Conservation (phyloP, 2,329 filamentous ascomycete species). For the Pyrenochaeta sp. region DNA sequence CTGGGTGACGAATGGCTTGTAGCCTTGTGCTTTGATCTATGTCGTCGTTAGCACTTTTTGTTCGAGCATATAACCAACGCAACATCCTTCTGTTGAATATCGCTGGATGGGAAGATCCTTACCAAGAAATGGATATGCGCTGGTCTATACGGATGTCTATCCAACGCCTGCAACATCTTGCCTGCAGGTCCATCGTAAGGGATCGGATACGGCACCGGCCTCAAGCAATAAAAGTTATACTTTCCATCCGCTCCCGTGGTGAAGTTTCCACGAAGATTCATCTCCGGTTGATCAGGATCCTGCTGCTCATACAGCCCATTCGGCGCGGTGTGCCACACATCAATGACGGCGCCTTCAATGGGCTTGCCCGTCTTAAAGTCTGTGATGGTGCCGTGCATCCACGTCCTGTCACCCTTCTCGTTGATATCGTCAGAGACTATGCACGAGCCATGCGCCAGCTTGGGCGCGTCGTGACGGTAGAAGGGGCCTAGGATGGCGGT, state of each 20-base stretch:
- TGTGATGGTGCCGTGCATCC: slow-evolving; percentile 69
- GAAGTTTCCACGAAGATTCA: slow-evolving; percentile 78
- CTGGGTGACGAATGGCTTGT: slow-evolving; percentile 77
- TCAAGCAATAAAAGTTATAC: slow-evolving; percentile 60
- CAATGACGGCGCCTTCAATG: slow-evolving; percentile 70
- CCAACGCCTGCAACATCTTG: slow-evolving; percentile 64
- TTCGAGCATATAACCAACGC: too few relatives aligned
- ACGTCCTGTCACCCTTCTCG: slow-evolving; percentile 61
- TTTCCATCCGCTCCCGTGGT: slow-evolving; percentile 69
- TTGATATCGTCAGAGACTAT: slow-evolving; percentile 62
- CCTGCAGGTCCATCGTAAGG: slow-evolving; percentile 66
- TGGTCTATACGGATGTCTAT: slow-evolving; percentile 67
- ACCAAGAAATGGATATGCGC: slow-evolving; percentile 71
- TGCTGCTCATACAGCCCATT: slow-evolving; percentile 76
- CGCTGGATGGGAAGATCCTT: too few relatives aligned
- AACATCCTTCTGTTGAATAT: too few relatives aligned
- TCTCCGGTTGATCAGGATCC: slow-evolving; percentile 72
- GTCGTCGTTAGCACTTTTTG: slow-evolving; percentile 13
- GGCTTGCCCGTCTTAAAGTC: slow-evolving; percentile 69
- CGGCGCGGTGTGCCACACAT: slow-evolving; percentile 81
- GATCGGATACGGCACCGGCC: slow-evolving; percentile 59
- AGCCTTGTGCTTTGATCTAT: slow-evolving; percentile 63
- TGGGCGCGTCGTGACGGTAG: slow-evolving; percentile 76
- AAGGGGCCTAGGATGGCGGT: slow-evolving; percentile 87
- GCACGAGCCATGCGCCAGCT: slow-evolving; percentile 71